Conservation (phyloP, 176 grass and related monocot genomes). For the Olyra latifolia region DNA sequence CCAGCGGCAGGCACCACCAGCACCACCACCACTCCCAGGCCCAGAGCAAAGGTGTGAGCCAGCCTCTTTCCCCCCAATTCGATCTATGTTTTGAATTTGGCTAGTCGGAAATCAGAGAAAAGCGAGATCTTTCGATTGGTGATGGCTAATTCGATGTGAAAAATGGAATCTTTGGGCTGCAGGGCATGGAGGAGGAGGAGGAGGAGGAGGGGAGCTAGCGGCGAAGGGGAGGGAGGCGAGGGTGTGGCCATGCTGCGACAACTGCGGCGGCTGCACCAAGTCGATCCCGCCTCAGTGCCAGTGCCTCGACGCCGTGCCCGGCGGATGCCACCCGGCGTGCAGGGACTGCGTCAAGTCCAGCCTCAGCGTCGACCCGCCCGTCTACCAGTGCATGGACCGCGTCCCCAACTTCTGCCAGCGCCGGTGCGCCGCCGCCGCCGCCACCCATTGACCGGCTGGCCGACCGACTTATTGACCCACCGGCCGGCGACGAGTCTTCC, state of each 20-base stretch:
- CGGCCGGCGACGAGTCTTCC: neutral
- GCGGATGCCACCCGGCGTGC: constrained; percentile 82
- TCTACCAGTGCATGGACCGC: constrained; percentile 81
- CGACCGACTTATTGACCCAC: neutral
- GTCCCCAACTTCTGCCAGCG: constrained; percentile 57
- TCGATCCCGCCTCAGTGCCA: constrained; percentile 46
- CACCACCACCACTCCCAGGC: constrained; percentile 12
- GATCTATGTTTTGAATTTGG: neutral
- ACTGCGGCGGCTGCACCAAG: constrained; percentile 71
- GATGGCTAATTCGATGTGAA: neutral
- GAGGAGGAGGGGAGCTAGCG: neutral
- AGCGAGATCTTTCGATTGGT: neutral
- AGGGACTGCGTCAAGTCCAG: constrained; percentile 62
- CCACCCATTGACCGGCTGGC: neutral
- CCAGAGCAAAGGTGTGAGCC: constrained; percentile 34
- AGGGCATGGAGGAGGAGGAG: neutral
- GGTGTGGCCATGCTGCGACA: constrained; percentile 74
- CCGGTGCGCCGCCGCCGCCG: constrained; percentile 38
- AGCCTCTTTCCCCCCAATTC: neutral
- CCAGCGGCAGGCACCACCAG: constrained; percentile 40
- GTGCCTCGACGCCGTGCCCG: constrained; percentile 59
- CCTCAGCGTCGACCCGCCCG: constrained; percentile 54
- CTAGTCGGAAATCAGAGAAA: neutral
- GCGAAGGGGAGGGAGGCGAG: neutral
- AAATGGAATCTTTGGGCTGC: neutral